Conservation (phyloP, 2,329 filamentous ascomycete genomes). For the Pseudogymnoascus sp. region DNA sequence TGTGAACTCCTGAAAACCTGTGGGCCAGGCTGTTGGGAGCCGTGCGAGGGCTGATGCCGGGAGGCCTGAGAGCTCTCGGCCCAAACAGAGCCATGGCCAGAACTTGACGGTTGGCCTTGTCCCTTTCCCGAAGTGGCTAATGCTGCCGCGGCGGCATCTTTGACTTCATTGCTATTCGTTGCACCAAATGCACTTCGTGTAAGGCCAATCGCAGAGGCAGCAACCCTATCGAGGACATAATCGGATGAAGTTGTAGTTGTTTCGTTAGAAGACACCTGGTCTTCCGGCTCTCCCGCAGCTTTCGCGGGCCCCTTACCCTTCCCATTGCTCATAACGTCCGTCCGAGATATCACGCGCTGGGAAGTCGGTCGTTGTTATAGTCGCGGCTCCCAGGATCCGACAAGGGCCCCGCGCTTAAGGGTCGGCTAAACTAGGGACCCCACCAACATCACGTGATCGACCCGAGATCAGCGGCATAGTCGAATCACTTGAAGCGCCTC, state of each 20-base stretch:
- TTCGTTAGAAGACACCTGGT: slow-evolving; percentile 9
- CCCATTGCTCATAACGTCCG: slow-evolving; percentile 13
- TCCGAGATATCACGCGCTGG: not conserved
- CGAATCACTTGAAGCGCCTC: not conserved
- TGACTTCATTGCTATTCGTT: slow-evolving; percentile 17
- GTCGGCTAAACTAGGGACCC: slow-evolving; percentile 1
- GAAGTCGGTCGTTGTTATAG: slow-evolving; percentile 4
- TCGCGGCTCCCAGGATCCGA: not conserved
- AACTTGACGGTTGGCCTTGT: slow-evolving; percentile 15
- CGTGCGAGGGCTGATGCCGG: slow-evolving; percentile 10
- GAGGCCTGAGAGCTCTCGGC: slow-evolving; percentile 19
- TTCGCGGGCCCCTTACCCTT: slow-evolving; percentile 21
- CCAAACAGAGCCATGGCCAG: slow-evolving; percentile 12
- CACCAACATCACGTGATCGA: not conserved
- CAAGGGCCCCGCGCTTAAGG: slow-evolving; percentile 6
- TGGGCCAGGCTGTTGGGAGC: not conserved
- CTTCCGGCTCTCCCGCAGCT: slow-evolving; percentile 10
- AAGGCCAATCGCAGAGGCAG: slow-evolving; percentile 29
- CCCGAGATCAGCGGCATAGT: not conserved
- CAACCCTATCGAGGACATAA: slow-evolving; percentile 20
- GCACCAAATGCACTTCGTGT: slow-evolving; percentile 26
- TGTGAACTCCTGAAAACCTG: slow-evolving; percentile 18
- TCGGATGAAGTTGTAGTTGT: slow-evolving; percentile 12
- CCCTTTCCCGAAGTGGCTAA: slow-evolving; percentile 22
- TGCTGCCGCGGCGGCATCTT: slow-evolving; percentile 15